Percentiles rank a stretch among this genome's conserved stretches.
Conservation (phyloP, 2,329 filamentous ascomycete genomes). For the Tricladium varicosporioides region DNA sequence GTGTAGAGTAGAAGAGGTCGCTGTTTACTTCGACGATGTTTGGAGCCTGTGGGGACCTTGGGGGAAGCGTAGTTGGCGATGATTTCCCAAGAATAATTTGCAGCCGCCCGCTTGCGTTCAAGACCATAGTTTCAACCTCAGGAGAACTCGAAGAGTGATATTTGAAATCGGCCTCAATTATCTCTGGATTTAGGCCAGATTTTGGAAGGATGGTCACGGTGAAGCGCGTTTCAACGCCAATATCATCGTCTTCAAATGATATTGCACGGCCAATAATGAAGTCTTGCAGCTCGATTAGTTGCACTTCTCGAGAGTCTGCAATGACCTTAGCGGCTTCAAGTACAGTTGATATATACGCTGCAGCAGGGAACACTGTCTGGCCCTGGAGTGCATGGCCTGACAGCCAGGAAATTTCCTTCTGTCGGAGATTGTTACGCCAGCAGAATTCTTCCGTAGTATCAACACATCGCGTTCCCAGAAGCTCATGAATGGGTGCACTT, state of each 20-base stretch:
- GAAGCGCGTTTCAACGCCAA: conserved; percentile 17
- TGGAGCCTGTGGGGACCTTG: neutral
- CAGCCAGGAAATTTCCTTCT: conserved; percentile 42
- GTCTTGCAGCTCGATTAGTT: conserved; percentile 30
- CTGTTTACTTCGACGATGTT: conserved; percentile 13
- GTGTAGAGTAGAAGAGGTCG: conserved; percentile 15
- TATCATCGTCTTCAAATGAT: conserved; percentile 17
- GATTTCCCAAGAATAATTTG: neutral
- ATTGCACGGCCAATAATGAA: conserved; percentile 17
- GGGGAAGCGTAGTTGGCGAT: neutral
- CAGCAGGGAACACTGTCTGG: conserved; percentile 41
- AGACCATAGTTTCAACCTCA: too few species aligned
- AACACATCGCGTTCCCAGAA: conserved; percentile 8
- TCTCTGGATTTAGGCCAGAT: conserved; percentile 34
- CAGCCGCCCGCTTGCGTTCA: neutral
- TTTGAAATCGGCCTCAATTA: conserved; percentile 53
- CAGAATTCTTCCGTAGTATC: conserved; percentile 15
- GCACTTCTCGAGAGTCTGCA: conserved; percentile 3
- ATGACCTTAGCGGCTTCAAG: conserved; percentile 40
- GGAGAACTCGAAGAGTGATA: conserved; percentile 25
- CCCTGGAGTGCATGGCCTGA: conserved; percentile 41
- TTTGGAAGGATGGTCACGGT: neutral
- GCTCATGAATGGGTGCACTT: conserved; percentile 10
- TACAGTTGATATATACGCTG: conserved; percentile 48
- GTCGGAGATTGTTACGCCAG: conserved; percentile 8